A percentile compares a stretch with the other conserved stretches of the same genome.
phyloP scores from a whole-genome alignment of 1,284 basidiomycete genomes.

The Ustilago crameri region DNA sequence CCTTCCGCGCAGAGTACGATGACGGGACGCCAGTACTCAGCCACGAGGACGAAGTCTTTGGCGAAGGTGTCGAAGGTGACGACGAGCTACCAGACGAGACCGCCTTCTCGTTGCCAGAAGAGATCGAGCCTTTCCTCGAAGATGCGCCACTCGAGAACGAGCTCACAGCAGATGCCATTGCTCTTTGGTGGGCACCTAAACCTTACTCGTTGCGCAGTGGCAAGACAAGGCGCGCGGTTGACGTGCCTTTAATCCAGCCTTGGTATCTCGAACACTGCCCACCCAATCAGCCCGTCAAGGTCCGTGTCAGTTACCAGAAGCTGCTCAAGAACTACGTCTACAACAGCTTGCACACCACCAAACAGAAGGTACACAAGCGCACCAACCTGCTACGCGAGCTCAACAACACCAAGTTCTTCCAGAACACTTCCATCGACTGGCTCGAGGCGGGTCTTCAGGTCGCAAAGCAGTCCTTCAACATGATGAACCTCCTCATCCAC shows the following conservation, averaged over 20 bases:
- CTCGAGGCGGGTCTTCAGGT: conserved; percentile 99
- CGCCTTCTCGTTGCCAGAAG: conserved; percentile 86
- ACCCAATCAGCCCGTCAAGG: conserved; percentile 94
- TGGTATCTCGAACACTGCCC: conserved; percentile 97
- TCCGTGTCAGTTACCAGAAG: conserved; percentile 99
- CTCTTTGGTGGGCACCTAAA: conserved; percentile 97
- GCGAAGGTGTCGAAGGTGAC: conserved; percentile 77
- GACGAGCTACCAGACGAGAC: conserved; percentile 73
- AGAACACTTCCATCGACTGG: conserved; percentile 97
- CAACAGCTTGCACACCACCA: conserved; percentile 87
- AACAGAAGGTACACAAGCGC: conserved; percentile 96
- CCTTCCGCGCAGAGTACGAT: conserved; percentile 56
- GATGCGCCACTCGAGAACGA: conserved; percentile 87
- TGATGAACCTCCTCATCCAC: conserved; percentile 98
- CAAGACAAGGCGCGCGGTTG: conserved; percentile 90
- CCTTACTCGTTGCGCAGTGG: conserved; percentile 94
- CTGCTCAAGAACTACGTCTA: conserved; percentile 94
- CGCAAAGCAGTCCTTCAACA: conserved; percentile 98
- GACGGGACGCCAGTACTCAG: conserved; percentile 72
- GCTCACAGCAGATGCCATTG: conserved; percentile 93
- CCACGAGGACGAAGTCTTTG: conserved; percentile 92
- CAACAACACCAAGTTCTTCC: conserved; percentile 99
- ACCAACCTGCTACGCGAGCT: conserved; percentile 95
- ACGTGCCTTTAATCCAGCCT: conserved; percentile 93
- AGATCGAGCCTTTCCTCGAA: conserved; percentile 83